These are phyloP conservation scores for Anethum foeniculum DNA, from an alignment of 140 eudicot genomes.

Conservation along the genomic window DNA sequence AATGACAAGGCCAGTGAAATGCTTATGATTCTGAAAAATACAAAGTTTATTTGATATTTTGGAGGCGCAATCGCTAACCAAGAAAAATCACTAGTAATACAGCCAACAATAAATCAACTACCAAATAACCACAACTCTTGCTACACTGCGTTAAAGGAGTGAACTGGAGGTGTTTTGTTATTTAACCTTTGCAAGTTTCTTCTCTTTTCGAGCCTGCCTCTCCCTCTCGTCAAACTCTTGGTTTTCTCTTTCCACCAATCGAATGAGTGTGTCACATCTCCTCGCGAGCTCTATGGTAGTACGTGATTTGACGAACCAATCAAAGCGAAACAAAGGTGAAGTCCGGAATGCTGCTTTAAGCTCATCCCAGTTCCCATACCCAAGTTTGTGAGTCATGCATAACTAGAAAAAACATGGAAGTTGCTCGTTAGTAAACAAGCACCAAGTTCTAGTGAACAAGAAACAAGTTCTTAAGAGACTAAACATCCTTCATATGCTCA, in stretches of 20 bases:
- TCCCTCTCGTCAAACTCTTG: conserved; percentile 95
- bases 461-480: neutral
- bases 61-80: neutral
- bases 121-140: neutral
- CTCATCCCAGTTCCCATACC: conserved; percentile 98
- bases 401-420: conserved; percentile 57
- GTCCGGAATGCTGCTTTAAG: conserved; percentile 93
- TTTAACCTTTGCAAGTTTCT: conserved; percentile 82
- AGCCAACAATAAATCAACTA: neutral
- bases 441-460: neutral
- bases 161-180: neutral
- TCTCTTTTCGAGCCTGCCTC: conserved; percentile 98
- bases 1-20: neutral
- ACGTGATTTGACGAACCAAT: conserved; percentile 97
- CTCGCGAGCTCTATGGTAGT: conserved; percentile 97
- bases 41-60: neutral
- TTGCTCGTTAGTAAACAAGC: neutral
- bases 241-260: conserved; percentile 86
- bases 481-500: conserved; percentile 30
- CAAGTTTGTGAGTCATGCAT: conserved; percentile 98
- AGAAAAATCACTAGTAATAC: neutral
- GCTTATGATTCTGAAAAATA: neutral
- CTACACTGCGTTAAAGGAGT: neutral
- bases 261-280: conserved; percentile 91
- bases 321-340: conserved; percentile 82